Conservation (phyloP, 164 flowering plant genomes). For the Chloranthus sessilifolius region DNA sequence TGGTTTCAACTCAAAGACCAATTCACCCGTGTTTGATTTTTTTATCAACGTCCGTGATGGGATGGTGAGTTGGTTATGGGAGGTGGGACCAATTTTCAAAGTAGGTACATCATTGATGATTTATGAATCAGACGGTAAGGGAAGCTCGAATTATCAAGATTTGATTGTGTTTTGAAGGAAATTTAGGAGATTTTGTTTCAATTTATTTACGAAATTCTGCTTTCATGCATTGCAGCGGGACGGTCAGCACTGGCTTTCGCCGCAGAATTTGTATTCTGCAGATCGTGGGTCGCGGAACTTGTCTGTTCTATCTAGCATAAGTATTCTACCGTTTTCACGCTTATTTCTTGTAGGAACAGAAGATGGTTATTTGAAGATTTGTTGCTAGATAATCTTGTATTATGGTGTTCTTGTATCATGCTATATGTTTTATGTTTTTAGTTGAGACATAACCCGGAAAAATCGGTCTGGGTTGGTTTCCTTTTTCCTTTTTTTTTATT, state of each 20-base stretch:
- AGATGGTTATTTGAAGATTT: slow-evolving; percentile 83
- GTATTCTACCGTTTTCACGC: slow-evolving; percentile 79
- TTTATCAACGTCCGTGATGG: too few relatives aligned
- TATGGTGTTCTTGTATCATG: not conserved
- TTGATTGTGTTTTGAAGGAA: not conserved
- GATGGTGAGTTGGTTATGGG: too few relatives aligned
- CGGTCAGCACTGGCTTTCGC: slow-evolving; percentile 43
- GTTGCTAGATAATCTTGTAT: slow-evolving; percentile 33
- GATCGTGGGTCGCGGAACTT: slow-evolving; percentile 58
- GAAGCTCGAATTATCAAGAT: too few relatives aligned
- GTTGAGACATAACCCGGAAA: too few relatives aligned
- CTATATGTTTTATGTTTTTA: too few relatives aligned
- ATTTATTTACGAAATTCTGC: not conserved
- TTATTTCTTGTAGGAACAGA: slow-evolving; percentile 89
- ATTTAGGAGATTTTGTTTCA: not conserved
- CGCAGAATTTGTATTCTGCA: slow-evolving; percentile 58
- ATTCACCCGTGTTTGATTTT: too few relatives aligned
- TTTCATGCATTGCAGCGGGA: slow-evolving; percentile 33
- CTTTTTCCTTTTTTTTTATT: too few relatives aligned
- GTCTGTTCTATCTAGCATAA: slow-evolving; percentile 69
- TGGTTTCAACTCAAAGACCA: too few relatives aligned
- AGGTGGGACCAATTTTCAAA: too few relatives aligned
- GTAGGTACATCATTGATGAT: too few relatives aligned
- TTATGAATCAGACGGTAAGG: too few relatives aligned
- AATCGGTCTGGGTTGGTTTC: too few relatives aligned